These are phyloP conservation scores for Monosporozyma aerobia DNA, from an alignment of 805 yeast genomes.

Conservation along the genomic window DNA sequence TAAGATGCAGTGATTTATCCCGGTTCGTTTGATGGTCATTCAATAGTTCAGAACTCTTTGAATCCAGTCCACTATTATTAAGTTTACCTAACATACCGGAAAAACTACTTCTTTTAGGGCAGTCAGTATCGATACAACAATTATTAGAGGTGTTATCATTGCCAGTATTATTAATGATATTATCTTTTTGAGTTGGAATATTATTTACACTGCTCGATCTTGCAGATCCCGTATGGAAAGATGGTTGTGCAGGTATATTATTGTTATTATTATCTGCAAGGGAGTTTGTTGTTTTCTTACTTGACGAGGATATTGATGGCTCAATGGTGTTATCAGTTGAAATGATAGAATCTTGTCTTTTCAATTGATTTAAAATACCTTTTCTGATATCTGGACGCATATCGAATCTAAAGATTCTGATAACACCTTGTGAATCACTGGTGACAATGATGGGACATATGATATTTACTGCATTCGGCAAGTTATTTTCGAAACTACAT, in stretches of 20 bases:
- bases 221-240: not conserved
- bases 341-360: not conserved
- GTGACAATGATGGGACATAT: conserved; percentile 54
- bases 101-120: not conserved
- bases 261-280: not conserved
- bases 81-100: not conserved
- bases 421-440: conserved; percentile 62
- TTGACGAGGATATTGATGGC: not conserved
- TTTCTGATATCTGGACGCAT: conserved; percentile 44
- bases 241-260: not conserved
- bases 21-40: not conserved
- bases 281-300: not conserved
- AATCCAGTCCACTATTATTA: not conserved
- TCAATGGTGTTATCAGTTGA: not conserved
- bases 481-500: not conserved
- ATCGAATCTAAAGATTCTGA: conserved; percentile 74
- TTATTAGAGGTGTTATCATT: not conserved
- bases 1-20: not conserved
- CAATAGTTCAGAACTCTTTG: not conserved
- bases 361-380: conserved; percentile 18
- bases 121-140: not conserved
- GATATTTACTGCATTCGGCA: conserved; percentile 22
- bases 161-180: not conserved
- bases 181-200: not conserved
- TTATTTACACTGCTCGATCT: not conserved